A percentile compares a stretch with the other conserved stretches of the same genome.
These are phyloP conservation scores for Chlamydomonas schloesseri DNA, from an alignment of 139 green algal genomes.

Conservation along the genomic window DNA sequence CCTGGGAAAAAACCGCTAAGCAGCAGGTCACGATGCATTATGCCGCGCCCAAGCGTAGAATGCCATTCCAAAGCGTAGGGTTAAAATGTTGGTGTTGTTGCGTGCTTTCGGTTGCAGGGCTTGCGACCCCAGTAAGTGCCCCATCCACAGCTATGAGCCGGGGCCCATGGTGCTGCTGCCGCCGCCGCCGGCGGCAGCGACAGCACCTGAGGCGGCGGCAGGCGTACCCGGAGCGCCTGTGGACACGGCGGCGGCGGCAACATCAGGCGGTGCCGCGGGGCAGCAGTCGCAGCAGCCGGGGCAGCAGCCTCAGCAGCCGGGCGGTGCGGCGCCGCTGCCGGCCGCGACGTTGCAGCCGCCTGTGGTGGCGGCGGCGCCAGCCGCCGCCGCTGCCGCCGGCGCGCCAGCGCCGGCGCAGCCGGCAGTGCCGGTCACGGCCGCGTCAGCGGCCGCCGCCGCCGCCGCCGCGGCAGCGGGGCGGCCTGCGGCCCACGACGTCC, in stretches of 20 bases:
- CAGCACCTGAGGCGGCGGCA: too few species aligned
- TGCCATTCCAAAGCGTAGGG: too few species aligned
- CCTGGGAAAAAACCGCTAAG: too few species aligned
- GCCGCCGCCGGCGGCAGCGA: background rate
- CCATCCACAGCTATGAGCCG: background rate
- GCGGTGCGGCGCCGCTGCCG: background rate
- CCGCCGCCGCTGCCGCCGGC: background rate
- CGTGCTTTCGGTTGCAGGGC: too few species aligned
- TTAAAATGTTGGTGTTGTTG: too few species aligned
- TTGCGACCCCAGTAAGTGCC: background rate
- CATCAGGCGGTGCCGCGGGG: background rate
- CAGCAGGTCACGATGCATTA: too few species aligned
- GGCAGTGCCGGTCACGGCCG: too few species aligned
- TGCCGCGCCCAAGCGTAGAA: too few species aligned
- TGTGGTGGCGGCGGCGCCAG: background rate
- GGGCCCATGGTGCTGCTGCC: conserved; percentile 2
- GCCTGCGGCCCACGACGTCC: background rate
- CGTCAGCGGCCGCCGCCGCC: too few species aligned
- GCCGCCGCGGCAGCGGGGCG: too few species aligned
- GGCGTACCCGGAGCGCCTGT: too few species aligned
- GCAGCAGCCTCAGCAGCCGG: background rate
- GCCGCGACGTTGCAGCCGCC: background rate
- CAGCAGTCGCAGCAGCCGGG: background rate
- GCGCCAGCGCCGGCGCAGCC: background rate
- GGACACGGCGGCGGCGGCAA: background rate